Conservation (phyloP, 75 land plant genomes). For the Pseudotsuga menziesii region DNA sequence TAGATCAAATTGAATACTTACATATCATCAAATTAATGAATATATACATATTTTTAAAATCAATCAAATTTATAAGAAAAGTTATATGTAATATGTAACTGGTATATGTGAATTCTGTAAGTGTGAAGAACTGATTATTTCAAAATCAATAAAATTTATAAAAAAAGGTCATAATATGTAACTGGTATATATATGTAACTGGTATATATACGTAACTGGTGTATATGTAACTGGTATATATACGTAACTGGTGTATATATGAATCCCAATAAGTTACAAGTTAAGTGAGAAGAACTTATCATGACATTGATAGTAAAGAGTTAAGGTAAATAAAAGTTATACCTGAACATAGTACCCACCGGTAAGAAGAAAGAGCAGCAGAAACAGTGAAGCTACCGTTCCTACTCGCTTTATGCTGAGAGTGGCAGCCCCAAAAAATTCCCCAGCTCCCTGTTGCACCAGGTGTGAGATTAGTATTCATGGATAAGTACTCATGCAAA, state of each 20-base stretch:
- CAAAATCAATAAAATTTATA: neutral
- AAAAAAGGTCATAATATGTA: neutral
- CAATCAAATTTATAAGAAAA: neutral
- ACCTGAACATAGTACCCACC: slow-evolving; percentile 99
- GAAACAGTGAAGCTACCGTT: slow-evolving; percentile 65
- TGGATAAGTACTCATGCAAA: neutral
- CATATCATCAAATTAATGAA: neutral
- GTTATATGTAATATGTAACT: neutral
- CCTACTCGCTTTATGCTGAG: slow-evolving; percentile 83
- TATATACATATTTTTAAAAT: too few species aligned
- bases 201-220: neutral
- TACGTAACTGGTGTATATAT: too few species aligned
- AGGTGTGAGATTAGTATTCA: too few species aligned
- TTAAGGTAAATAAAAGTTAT: too few species aligned
- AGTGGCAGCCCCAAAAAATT: slow-evolving; percentile 85
- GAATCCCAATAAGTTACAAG: neutral
- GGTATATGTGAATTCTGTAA: too few species aligned
- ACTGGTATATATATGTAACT: neutral
- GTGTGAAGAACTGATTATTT: too few species aligned
- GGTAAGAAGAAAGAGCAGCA: slow-evolving; percentile 88
- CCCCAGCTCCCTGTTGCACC: slow-evolving; percentile 78
- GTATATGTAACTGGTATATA: neutral
- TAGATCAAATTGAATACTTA: too few species aligned
- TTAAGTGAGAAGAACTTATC: too few species aligned
- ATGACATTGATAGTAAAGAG: too few species aligned